phyloP scores from a whole-genome alignment of 1,284 basidiomycete species.

The Malassezia caprae region DNA sequence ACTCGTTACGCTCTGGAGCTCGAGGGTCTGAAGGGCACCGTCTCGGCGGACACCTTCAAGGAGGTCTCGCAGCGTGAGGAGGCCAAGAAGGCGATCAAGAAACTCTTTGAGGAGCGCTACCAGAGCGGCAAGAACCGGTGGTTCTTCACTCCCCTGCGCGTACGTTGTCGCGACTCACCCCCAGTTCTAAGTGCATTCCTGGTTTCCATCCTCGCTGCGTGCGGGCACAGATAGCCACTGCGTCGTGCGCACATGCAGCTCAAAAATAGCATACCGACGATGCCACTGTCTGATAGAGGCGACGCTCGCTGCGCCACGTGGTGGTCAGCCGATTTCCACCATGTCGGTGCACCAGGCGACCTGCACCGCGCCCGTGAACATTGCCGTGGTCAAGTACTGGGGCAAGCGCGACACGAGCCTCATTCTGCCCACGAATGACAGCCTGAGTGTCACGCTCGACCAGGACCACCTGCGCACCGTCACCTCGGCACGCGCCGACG shows the following conservation, averaged over 20 bases:
- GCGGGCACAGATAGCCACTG: background rate
- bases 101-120: slow-evolving; percentile 48
- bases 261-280: slow-evolving; percentile 19
- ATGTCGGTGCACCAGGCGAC: slow-evolving; percentile 65
- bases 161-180: slow-evolving; percentile 19
- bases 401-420: slow-evolving; percentile 91
- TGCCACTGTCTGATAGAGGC: background rate
- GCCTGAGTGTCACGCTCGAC: slow-evolving; percentile 88
- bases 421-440: slow-evolving; percentile 94
- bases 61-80: slow-evolving; percentile 47
- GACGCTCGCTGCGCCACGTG: too few species aligned
- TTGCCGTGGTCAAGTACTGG: slow-evolving; percentile 89
- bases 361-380: slow-evolving; percentile 85
- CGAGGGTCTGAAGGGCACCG: slow-evolving; percentile 46
- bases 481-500: slow-evolving; percentile 78
- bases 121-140: slow-evolving; percentile 48
- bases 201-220: background rate
- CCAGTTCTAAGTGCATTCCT: slow-evolving; percentile 15
- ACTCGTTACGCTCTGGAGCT: slow-evolving; percentile 48
- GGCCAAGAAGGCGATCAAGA: slow-evolving; percentile 47
- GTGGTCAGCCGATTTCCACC: background rate
- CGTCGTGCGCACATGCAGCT: background rate
- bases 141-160: slow-evolving; percentile 48
- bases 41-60: slow-evolving; percentile 46
- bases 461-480: slow-evolving; percentile 91